Evolutionary conservation across 2,329 filamentous ascomycete genomes (phyloP).

Genomic region (Ciborinia camelliae): DNA sequence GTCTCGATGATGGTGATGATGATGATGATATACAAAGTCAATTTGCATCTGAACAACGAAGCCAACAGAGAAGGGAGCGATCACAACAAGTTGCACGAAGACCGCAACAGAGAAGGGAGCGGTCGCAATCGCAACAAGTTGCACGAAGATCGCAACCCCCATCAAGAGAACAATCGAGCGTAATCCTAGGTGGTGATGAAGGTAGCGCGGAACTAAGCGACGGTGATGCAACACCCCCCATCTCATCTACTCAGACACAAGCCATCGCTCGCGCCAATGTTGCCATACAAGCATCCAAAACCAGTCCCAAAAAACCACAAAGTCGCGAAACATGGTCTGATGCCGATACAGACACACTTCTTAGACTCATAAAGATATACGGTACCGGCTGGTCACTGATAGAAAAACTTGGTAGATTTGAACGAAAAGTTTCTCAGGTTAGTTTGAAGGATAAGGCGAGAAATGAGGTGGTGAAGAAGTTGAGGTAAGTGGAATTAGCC

Average conservation of each 20-base stretch:
- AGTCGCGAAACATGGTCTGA: conserved; percentile 38
- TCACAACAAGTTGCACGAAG: neutral
- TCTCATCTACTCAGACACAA: neutral
- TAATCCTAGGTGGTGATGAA: neutral
- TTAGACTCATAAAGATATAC: conserved; percentile 46
- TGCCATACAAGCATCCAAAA: neutral
- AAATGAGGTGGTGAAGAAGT: conserved; percentile 47
- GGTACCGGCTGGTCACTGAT: conserved; percentile 50
- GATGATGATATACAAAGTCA: neutral
- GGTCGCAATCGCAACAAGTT: neutral
- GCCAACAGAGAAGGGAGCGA: neutral
- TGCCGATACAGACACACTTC: conserved; percentile 41
- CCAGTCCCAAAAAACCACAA: conserved; percentile 9
- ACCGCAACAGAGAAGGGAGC: neutral
- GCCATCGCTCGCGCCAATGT: neutral
- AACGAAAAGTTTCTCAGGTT: conserved; percentile 43
- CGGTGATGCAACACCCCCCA: neutral
- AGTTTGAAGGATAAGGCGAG: conserved; percentile 54
- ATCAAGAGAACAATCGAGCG: neutral
- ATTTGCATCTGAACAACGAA: neutral
- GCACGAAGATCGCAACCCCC: neutral
- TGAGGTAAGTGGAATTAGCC: conserved; percentile 40
- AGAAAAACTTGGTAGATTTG: conserved; percentile 37
- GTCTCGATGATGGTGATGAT: neutral
- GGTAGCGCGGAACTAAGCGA: neutral